phyloP scores from a whole-genome alignment of 2,329 filamentous ascomycete species.

The Fusarium paranaense region DNA sequence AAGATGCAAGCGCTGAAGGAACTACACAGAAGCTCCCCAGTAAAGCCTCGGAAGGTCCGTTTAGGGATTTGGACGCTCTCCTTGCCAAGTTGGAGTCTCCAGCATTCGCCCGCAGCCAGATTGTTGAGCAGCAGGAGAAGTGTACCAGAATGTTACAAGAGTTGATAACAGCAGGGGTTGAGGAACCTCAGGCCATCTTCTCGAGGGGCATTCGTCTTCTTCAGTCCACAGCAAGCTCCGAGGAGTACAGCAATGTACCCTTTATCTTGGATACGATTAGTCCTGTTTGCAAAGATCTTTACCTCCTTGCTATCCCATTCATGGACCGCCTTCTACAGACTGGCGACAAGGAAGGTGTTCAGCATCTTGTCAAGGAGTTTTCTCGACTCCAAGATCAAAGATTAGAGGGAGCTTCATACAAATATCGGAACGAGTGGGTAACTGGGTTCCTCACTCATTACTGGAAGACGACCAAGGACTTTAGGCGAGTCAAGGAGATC shows the following conservation, averaged over 20 bases:
- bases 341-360: slow-evolving; percentile 27
- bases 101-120: neutral
- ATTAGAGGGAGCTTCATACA: slow-evolving; percentile 1
- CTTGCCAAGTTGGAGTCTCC: slow-evolving; percentile 21
- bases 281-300: slow-evolving; percentile 39
- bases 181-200: slow-evolving; percentile 22
- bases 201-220: slow-evolving; percentile 43
- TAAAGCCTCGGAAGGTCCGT: neutral
- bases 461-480: slow-evolving; percentile 42
- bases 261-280: slow-evolving; percentile 36
- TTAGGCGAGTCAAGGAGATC: slow-evolving; percentile 39
- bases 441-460: slow-evolving; percentile 41
- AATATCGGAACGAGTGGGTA: slow-evolving; percentile 32
- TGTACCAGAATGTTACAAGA: slow-evolving; percentile 33
- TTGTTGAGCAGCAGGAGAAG: slow-evolving; percentile 13
- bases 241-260: slow-evolving; percentile 32
- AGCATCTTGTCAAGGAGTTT: slow-evolving; percentile 25
- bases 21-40: neutral
- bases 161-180: slow-evolving; percentile 23
- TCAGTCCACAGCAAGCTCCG: slow-evolving; percentile 25
- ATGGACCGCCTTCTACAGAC: slow-evolving; percentile 35
- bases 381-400: slow-evolving; percentile 11
- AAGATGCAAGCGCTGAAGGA: neutral
- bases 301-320: slow-evolving; percentile 37
- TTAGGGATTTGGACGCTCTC: slow-evolving; percentile 20